Conservation (phyloP, 306 rosid genomes). For the Neltuma alba region DNA sequence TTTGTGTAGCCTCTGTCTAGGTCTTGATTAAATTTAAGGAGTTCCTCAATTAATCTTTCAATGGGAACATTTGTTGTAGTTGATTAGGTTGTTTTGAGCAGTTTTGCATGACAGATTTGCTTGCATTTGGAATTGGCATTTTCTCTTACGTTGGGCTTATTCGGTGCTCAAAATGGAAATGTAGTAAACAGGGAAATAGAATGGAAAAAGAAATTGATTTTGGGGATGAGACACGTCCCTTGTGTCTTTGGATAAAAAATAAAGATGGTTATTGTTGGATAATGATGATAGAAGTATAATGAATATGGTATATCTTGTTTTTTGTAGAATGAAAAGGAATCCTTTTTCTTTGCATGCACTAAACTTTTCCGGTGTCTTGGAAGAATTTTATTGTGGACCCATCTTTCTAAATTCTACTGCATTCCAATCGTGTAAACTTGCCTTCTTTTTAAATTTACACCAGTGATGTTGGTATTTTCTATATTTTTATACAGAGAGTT, state of each 20-base stretch:
- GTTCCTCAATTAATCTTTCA: background rate
- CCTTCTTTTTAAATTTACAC: conserved; percentile 4
- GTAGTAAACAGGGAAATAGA: too few relatives aligned
- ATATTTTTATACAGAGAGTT: conserved; percentile 50
- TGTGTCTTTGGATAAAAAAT: too few relatives aligned
- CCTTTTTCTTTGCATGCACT: background rate
- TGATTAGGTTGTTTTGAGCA: background rate
- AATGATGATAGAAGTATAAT: too few relatives aligned
- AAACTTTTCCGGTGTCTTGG: background rate
- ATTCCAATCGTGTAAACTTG: background rate
- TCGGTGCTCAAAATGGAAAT: too few relatives aligned
- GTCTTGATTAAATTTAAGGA: background rate
- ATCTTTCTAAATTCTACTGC: background rate
- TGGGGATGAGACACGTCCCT: too few relatives aligned
- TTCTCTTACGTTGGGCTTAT: background rate
- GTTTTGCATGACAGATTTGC: background rate
- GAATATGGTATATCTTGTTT: background rate
- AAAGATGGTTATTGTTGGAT: too few relatives aligned
- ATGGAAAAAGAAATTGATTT: too few relatives aligned
- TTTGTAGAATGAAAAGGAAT: background rate
- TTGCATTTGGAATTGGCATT: background rate
- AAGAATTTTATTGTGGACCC: background rate
- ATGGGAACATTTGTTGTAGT: background rate
- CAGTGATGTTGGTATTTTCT: conserved; percentile 11
- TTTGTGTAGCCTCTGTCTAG: background rate